Percentiles rank a stretch among this genome's conserved stretches.
These are phyloP conservation scores for Aspergillus neotritici DNA, from an alignment of 2,329 filamentous ascomycete species.

Conservation along the genomic window DNA sequence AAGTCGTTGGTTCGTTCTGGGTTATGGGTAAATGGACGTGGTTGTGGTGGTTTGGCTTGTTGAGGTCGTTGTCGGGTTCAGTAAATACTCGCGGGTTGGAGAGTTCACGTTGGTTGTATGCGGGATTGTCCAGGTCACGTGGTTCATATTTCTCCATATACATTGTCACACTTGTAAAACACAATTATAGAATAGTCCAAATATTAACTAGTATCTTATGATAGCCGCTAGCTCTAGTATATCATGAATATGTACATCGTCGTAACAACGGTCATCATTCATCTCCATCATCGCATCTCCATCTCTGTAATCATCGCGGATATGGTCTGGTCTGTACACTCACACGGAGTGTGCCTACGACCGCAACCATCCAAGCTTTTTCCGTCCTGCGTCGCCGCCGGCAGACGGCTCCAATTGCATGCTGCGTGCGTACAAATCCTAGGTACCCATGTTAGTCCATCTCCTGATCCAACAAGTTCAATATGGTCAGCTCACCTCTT, in stretches of 20 bases:
- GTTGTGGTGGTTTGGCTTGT: neutral
- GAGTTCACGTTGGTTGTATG: no score
- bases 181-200: no score
- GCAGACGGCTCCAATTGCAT: constrained; percentile 48
- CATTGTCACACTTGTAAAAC: no score
- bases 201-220: constrained; percentile 1
- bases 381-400: constrained; percentile 33
- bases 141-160: no score
- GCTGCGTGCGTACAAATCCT: constrained; percentile 58
- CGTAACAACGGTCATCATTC: constrained; percentile 14
- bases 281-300: constrained; percentile 7
- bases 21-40: no score
- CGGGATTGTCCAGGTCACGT: no score
- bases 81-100: neutral
- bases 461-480: neutral
- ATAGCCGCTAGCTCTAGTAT: no score
- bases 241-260: constrained; percentile 18
- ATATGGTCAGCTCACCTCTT: constrained; percentile 64
- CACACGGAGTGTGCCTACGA: constrained; percentile 22
- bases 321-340: neutral
- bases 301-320: constrained; percentile 6
- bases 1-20: neutral
- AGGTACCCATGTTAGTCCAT: constrained; percentile 7
- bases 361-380: constrained; percentile 42
- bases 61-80: constrained; percentile 1